Conservation (phyloP, 805 yeast genomes). For the Kuraishia hungarica region DNA sequence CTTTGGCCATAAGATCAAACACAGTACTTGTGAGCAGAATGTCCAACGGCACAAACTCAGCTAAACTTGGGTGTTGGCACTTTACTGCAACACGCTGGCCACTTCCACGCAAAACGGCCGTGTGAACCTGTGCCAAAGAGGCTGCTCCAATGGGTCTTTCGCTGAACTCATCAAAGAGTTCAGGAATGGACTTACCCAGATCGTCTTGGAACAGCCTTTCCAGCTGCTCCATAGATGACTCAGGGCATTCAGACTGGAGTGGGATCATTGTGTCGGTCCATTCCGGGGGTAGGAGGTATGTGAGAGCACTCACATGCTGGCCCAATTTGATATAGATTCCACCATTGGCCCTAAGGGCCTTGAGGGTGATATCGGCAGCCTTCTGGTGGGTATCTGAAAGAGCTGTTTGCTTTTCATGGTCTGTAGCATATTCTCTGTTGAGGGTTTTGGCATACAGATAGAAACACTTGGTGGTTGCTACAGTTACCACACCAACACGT, state of each 20-base stretch:
- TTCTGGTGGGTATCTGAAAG: constrained; percentile 57
- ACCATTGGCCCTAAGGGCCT: constrained; percentile 78
- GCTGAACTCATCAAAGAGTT: constrained; percentile 59
- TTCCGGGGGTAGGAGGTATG: constrained; percentile 82
- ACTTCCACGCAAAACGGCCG: constrained; percentile 48
- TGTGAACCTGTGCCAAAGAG: constrained; percentile 92
- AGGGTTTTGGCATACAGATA: constrained; percentile 55
- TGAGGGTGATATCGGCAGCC: constrained; percentile 73
- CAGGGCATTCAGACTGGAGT: constrained; percentile 84
- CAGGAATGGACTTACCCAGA: constrained; percentile 50
- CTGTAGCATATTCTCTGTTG: constrained; percentile 29
- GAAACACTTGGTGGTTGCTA: constrained; percentile 70
- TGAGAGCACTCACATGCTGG: constrained; percentile 88
- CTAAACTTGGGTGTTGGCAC: constrained; percentile 84
- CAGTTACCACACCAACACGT: constrained; percentile 53
- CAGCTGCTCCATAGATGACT: constrained; percentile 64
- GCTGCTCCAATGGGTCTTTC: constrained; percentile 88
- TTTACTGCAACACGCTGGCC: constrained; percentile 86
- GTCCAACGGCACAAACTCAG: constrained; percentile 87
- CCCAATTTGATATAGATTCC: constrained; percentile 93
- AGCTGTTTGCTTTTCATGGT: constrained; percentile 41
- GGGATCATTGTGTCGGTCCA: constrained; percentile 97
- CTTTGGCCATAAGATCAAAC: constrained; percentile 60
- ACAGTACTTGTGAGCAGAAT: constrained; percentile 69
- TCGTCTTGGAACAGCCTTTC: constrained; percentile 60